Evolutionary conservation across 73 alveolate species (phyloP).

Genomic region (Tetrahymena elliotti): DNA sequence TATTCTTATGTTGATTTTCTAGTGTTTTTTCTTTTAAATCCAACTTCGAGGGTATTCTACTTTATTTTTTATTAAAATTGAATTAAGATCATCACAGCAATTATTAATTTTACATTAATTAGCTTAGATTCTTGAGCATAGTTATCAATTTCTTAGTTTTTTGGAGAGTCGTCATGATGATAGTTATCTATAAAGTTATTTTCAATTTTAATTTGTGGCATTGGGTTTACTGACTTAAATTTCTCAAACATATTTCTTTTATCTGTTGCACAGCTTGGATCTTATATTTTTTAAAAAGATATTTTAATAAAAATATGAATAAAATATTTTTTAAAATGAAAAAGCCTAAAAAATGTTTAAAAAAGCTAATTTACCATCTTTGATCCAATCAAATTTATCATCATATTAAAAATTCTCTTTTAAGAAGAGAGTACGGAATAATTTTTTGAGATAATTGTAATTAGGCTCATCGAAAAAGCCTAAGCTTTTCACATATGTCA

Average conservation of each 20-base stretch:
- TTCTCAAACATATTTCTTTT: not conserved
- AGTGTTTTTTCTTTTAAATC: not conserved
- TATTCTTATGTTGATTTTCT: not conserved
- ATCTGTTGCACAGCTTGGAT: not conserved
- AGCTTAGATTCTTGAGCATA: not conserved
- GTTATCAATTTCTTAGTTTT: not conserved
- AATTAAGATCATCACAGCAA: not conserved
- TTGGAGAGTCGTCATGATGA: not conserved
- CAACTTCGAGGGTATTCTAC: not conserved
- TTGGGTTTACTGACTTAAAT: not conserved
- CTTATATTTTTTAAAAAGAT: not conserved
- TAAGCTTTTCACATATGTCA: not conserved
- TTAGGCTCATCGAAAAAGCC: constrained; percentile 5
- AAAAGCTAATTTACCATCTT: not conserved
- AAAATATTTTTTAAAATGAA: not conserved
- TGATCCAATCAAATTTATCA: not conserved
- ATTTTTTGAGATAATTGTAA: not conserved
- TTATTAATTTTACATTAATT: not conserved
- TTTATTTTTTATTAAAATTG: not conserved
- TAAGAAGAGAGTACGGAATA: not conserved
- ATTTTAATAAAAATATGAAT: not conserved
- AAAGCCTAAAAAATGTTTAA: not conserved
- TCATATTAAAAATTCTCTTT: not conserved
- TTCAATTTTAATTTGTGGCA: not conserved
- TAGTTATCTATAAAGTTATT: not conserved